A percentile compares a stretch with the other conserved stretches of the same genome.
Evolutionary conservation across 306 rosid species (phyloP).

Genomic region (Cotoneaster glaucophyllus): DNA sequence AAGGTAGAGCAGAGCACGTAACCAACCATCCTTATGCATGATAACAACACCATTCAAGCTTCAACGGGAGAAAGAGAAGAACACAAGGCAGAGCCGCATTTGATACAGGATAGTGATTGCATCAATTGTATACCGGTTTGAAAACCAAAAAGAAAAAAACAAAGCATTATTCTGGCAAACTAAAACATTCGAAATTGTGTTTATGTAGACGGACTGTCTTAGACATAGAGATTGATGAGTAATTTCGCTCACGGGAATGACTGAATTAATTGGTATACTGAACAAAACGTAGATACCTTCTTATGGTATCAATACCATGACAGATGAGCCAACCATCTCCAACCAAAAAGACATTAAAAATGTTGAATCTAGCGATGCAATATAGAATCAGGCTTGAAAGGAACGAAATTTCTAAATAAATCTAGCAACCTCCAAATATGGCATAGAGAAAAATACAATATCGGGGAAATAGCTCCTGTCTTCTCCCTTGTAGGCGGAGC

Average conservation of each 20-base stretch:
- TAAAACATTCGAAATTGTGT: not conserved
- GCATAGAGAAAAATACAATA: not conserved
- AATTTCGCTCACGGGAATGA: not conserved
- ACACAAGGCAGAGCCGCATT: not conserved
- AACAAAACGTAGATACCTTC: not conserved
- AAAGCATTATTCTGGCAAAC: not conserved
- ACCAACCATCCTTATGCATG: not conserved
- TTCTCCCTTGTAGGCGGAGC: not conserved
- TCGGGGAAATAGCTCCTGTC: not conserved
- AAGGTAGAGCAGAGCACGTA: conserved; percentile 2
- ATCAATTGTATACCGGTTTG: not conserved
- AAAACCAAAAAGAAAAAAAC: not conserved
- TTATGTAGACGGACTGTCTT: not conserved
- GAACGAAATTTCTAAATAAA: not conserved
- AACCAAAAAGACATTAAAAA: not conserved
- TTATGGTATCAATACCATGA: not conserved
- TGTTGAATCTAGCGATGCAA: not conserved
- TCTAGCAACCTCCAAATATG: not conserved
- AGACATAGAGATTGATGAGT: not conserved
- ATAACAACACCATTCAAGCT: not conserved
- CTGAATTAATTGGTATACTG: not conserved
- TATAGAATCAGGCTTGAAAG: not conserved
- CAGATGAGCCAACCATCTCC: not conserved
- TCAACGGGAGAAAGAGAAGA: not conserved
- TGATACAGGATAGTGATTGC: not conserved